Evolutionary conservation across 495 filamentous ascomycete genomes (phyloP).

Genomic region (Bryoglossum gracile): DNA sequence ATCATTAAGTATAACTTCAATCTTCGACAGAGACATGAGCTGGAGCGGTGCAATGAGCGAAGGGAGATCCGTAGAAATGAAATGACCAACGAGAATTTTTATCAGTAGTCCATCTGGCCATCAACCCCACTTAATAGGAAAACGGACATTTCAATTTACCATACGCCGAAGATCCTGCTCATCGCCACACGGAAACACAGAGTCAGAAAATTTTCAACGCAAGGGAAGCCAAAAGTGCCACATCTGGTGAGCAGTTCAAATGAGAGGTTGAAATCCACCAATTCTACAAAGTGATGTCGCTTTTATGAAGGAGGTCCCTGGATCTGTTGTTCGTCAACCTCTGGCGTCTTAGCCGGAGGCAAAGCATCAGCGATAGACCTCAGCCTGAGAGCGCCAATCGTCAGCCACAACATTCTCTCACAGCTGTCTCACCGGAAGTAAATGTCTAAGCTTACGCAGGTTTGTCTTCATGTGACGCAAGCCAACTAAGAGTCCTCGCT

Average conservation of each 20-base stretch:
- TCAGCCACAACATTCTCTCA: not conserved
- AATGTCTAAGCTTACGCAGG: not conserved
- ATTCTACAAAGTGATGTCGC: not conserved
- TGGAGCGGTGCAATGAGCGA: not conserved
- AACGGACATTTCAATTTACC: not conserved
- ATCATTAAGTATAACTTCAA: not conserved
- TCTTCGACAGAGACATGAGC: not conserved
- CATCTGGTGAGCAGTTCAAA: not conserved
- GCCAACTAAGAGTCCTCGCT: slow-evolving; percentile 24
- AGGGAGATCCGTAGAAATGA: not conserved
- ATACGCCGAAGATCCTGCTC: not conserved
- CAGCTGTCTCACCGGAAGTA: not conserved
- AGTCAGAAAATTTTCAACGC: not conserved
- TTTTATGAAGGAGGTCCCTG: not conserved
- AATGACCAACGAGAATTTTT: not conserved
- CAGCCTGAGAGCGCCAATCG: not conserved
- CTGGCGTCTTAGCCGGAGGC: not conserved
- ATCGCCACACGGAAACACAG: not conserved
- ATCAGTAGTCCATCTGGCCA: not conserved
- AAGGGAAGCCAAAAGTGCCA: not conserved
- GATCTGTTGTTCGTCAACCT: not conserved
- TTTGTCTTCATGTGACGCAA: slow-evolving; percentile 19
- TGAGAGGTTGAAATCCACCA: not conserved
- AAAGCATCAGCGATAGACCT: not conserved
- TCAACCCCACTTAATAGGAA: not conserved